Evolutionary conservation across 768 basidiomycete species (phyloP), one percentile per base, ranked within the genome.

Genomic region (Thelephora ganbajun): DNA sequence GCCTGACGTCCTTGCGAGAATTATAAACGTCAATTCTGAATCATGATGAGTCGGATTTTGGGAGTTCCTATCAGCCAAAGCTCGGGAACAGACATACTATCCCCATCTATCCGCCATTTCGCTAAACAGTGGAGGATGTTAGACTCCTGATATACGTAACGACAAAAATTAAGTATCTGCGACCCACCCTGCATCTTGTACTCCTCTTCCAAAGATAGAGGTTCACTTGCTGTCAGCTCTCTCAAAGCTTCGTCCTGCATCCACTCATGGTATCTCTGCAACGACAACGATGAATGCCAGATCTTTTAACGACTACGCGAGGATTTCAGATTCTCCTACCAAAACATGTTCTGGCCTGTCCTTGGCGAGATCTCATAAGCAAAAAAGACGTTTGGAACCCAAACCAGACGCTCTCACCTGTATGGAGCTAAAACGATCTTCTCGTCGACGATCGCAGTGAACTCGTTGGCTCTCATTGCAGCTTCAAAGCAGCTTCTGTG

Each of bases 231-330:
- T 0, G 90, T 96, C 14, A 83, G 68, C 44, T 76, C 71, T 36
- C 80, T 74, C 47, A 97, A 66, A 52, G 78, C 77, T 33, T 76
- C 74, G 59, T 75, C 72, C 23, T 73, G 67, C 92, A 97, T 94
- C 92, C 92, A 97, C 52, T 71, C 69, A 59, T 93, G 78, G 57
- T 96, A 97, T 57, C 66, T 83, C 86, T 91, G 47, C n/a, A n/a
- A n/a, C n/a, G 2, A 33, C 51, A 51, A 30, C 34, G 33, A 18
- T 35, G 33, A 26, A 42, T 44, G 41, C 23, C 34, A 30, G 44
- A 14, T 4, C 23, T 7, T 33, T 9, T 16, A 30, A n/a, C 35
- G 16, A 37, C 49, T 33, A 6, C 20, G 20, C 19, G 35, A 36
- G 36, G 30, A 20, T 19, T 14, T 33, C 33, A 33, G n/a, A n/a